phyloP scores from a whole-genome alignment of 2,329 filamentous ascomycete species.

The Penicillium psychrosexuale region DNA sequence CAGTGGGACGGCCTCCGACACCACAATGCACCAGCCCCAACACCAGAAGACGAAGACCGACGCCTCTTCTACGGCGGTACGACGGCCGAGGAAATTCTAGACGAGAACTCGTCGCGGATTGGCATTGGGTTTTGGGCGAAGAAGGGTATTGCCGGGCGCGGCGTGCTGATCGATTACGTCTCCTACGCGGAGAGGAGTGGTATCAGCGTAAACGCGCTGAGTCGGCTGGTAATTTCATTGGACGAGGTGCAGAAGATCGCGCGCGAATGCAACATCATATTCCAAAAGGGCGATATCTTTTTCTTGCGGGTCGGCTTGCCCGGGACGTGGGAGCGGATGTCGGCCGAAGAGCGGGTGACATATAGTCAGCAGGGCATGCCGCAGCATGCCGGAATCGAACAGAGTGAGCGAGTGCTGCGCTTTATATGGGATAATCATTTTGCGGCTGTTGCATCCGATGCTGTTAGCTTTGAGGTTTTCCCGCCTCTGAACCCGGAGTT shows the following conservation, averaged over 20 bases:
- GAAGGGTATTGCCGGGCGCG: slow-evolving; percentile 40
- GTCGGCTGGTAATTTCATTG: slow-evolving; percentile 32
- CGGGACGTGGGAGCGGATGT: slow-evolving; percentile 35
- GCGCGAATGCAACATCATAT: slow-evolving; percentile 34
- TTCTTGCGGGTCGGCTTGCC: slow-evolving; percentile 40
- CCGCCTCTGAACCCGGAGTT: slow-evolving; percentile 35
- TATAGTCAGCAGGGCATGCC: slow-evolving; percentile 34
- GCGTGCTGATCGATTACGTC: slow-evolving; percentile 41
- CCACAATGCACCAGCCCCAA: slow-evolving; percentile 46
- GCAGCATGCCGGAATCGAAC: slow-evolving; percentile 38
- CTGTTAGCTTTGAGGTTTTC: slow-evolving; percentile 57
- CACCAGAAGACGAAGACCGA: slow-evolving; percentile 27
- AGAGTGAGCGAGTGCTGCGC: slow-evolving; percentile 45
- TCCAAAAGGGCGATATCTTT: slow-evolving; percentile 39
- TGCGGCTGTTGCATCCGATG: slow-evolving; percentile 58
- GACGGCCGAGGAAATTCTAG: slow-evolving; percentile 35
- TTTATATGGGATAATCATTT: slow-evolving; percentile 62
- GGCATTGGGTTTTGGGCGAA: slow-evolving; percentile 40
- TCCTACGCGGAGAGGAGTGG: slow-evolving; percentile 36
- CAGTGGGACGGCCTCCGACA: slow-evolving; percentile 56
- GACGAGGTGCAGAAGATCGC: slow-evolving; percentile 38
- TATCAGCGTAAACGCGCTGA: slow-evolving; percentile 32
- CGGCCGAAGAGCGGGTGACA: slow-evolving; percentile 21
- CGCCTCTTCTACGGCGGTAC: slow-evolving; percentile 39
- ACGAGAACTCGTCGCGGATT: slow-evolving; percentile 32